Conservation (phyloP, 2,329 filamentous ascomycete genomes). For the Fusarium poae region DNA sequence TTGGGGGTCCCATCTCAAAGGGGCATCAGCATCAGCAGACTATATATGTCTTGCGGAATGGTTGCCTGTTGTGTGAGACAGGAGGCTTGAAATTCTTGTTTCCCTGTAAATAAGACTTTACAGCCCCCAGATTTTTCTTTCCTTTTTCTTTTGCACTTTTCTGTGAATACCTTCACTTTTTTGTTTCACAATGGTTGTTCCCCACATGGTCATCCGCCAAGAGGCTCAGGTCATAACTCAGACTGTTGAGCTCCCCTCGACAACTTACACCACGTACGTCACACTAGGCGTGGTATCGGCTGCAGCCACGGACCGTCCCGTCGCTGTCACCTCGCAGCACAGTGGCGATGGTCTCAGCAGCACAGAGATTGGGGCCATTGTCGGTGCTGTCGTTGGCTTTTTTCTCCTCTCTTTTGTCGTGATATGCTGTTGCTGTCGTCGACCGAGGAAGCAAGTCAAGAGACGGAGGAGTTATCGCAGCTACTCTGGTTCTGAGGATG, state of each 20-base stretch:
- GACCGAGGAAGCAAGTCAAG: constrained; percentile 22
- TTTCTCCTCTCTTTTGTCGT: constrained; percentile 53
- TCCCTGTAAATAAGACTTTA: constrained; percentile 40
- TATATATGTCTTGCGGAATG: constrained; percentile 15
- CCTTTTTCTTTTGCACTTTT: constrained; percentile 33
- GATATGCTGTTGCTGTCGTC: constrained; percentile 53
- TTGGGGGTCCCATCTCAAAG: constrained; percentile 19
- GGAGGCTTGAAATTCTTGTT: background rate
- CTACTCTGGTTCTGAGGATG: constrained; percentile 33
- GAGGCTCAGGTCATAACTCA: constrained; percentile 54
- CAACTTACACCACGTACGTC: constrained; percentile 56
- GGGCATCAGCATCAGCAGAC: constrained; percentile 43
- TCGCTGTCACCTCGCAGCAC: constrained; percentile 31
- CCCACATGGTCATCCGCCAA: constrained; percentile 44
- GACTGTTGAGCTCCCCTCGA: constrained; percentile 52
- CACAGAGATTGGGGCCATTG: constrained; percentile 58
- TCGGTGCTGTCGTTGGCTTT: constrained; percentile 57
- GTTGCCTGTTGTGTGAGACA: constrained; percentile 40
- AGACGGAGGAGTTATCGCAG: constrained; percentile 28
- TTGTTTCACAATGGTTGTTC: constrained; percentile 24
- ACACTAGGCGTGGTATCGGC: constrained; percentile 47
- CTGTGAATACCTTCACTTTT: constrained; percentile 41
- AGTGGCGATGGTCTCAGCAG: constrained; percentile 49
- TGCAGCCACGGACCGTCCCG: constrained; percentile 28
- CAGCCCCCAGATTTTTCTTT: constrained; percentile 15